Base-by-base conservation (phyloP, 208 protist species). In the Porcisia hertigi region DNA sequence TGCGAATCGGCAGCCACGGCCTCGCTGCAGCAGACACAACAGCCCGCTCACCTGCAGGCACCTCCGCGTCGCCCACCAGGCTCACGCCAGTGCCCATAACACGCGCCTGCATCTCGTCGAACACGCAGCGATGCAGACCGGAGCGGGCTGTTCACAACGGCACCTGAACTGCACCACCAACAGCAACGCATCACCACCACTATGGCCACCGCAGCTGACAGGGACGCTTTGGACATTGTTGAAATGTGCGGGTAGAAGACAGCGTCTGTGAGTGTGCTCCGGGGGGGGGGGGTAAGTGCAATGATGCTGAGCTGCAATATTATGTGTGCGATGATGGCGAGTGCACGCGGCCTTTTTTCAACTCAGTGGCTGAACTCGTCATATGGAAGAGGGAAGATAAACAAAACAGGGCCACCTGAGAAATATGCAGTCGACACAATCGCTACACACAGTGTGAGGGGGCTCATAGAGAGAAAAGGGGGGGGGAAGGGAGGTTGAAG, bases 111-210 rank as follows among this genome's bases (percentile, higher is more conserved):
- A 73, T 34, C 47, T 58, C 47, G 52, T 71, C 67, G 14, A 59
- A 71, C 16, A 16, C 52, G 67, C 67, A 71, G 67, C 47, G 67
- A 6, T 23, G 20, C n/a, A 41, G n/a, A 0, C 55, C 47, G 7
- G 23, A 1, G 43, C 57, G 16, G 0, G 14, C n/a, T 20, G 5
- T 12, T 8, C 6, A 8, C 11, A 49, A 30, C 9, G 18, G 23
- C 52, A 6, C 41, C 18, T 20, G 47, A 18, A 12, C 69, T 9
- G 69, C 69, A 14, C 36, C 36, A n/a, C 36, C 41, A 30, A 34
- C 41, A 18, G n/a, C 9, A 30, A 9, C 49, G n/a, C n/a, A n/a
- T n/a, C 70, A 74, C 55, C 41, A 74, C n/a, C 55, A 52, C 70
- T 1, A 20, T 18, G 54, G 18, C 1, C 8, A 74, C 43, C 16